These are phyloP conservation scores for Cercospora zeina DNA, from an alignment of 2,329 filamentous ascomycete species.

Conservation along the genomic window DNA sequence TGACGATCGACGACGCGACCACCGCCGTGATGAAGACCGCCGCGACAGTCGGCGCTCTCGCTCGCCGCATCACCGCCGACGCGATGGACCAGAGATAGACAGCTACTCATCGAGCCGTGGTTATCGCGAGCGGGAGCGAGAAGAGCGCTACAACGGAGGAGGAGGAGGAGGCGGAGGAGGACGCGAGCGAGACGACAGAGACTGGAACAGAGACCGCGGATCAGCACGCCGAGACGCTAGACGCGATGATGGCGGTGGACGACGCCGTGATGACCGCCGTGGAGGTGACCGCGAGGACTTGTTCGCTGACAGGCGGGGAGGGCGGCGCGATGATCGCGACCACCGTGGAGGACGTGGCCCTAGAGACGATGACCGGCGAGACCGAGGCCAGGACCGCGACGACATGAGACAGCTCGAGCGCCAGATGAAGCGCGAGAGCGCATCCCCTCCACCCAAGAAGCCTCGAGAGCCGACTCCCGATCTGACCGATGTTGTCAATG, in stretches of 20 bases:
- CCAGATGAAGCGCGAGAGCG: conserved; percentile 62
- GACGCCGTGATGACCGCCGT: conserved; percentile 51
- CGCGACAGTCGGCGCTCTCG: conserved; percentile 65
- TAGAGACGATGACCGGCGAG: conserved; percentile 39
- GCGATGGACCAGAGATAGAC: conserved; percentile 63
- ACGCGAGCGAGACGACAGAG: conserved; percentile 22
- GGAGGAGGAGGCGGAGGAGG: conserved; percentile 27
- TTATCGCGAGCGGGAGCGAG: conserved; percentile 88
- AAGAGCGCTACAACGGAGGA: conserved; percentile 78
- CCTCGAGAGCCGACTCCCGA: conserved; percentile 96
- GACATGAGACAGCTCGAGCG: conserved; percentile 41
- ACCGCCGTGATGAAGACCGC: conserved; percentile 47
- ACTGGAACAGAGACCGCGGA: conserved; percentile 72
- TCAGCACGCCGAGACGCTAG: conserved; percentile 63
- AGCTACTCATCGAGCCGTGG: conserved; percentile 90
- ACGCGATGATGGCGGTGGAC: conserved; percentile 57
- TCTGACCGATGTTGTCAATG: conserved; percentile 77
- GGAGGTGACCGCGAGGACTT: conserved; percentile 41
- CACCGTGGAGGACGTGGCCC: conserved; percentile 37
- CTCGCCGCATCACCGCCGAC: conserved; percentile 68
- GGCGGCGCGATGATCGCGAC: conserved; percentile 51
- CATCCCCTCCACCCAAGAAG: conserved; percentile 77
- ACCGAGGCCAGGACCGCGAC: conserved; percentile 43
- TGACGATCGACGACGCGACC: conserved; percentile 45
- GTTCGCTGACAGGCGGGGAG: conserved; percentile 34